These are phyloP conservation scores for Saxispiralis lemnorum DNA, from an alignment of 495 filamentous ascomycete species.

Conservation along the genomic window DNA sequence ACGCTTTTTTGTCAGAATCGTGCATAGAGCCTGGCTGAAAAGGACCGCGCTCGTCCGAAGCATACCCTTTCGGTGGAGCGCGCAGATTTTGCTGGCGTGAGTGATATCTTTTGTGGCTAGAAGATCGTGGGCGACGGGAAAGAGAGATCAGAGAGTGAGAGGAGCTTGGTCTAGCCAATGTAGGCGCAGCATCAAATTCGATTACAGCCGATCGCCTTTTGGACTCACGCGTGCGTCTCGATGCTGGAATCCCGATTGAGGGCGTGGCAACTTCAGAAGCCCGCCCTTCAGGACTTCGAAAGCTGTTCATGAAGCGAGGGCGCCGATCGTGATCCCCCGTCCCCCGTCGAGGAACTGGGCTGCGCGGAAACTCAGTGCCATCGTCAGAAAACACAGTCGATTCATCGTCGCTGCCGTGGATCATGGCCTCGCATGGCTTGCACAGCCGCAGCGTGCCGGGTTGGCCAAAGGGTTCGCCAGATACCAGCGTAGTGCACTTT, in stretches of 20 bases:
- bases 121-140: constrained; percentile 50
- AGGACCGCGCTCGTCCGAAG: constrained; percentile 58
- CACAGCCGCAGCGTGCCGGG: constrained; percentile 74
- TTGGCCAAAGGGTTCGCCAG: constrained; percentile 75
- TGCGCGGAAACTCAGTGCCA: constrained; percentile 3
- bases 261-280: constrained; percentile 22
- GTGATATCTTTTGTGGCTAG: constrained; percentile 62
- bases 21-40: constrained; percentile 60
- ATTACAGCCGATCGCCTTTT: constrained; percentile 77
- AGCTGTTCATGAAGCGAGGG: too few relatives aligned
- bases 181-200: constrained; percentile 62
- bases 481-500: constrained; percentile 80
- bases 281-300: too few relatives aligned
- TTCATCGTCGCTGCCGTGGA: constrained; percentile 76
- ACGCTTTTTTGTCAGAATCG: constrained; percentile 45
- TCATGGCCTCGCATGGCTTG: constrained; percentile 84
- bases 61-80: constrained; percentile 35
- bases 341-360: constrained; percentile 1
- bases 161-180: constrained; percentile 65
- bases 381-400: constrained; percentile 40
- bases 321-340: too few relatives aligned
- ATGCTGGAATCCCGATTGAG: constrained; percentile 30
- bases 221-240: constrained; percentile 59
- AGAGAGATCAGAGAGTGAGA: constrained; percentile 78
- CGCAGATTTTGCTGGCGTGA: constrained; percentile 66